Evolutionary conservation across 345 rosid species (phyloP), one percentile per base, ranked within the genome.

Genomic region (Camelina hispida): DNA sequence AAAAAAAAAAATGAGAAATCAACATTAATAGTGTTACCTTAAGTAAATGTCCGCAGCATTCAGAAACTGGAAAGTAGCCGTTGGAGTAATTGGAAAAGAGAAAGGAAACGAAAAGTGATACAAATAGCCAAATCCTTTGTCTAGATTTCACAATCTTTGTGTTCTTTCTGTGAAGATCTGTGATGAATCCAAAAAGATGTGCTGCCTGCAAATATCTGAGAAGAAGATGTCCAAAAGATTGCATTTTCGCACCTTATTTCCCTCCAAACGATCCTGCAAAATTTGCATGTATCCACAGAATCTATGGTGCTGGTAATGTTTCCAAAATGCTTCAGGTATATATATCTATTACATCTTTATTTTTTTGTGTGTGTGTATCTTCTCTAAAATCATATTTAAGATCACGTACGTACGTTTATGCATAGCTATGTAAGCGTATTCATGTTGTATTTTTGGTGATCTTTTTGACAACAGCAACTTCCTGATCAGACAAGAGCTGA

Each of bases 221-320:
- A 80, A 87, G 97, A 73, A 89, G 80, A 76, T 91, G 90, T 75
- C 79, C 84, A 61, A 48, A 77, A 46, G 88, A 86, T 81, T 90
- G 92, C 72, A 79, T 87, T 66, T 91, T 89, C 85, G 80, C 87
- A 16, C 93, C 85, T 59, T 79, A 88, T 69, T 88, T 87, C 61
- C 92, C 88, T 35, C 57, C 91, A 37, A 76, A 62, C n/a, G 57
- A 85, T 57, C 89, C 92, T 68, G 72, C 73, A 63, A 85, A 83
- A 83, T 89, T 89, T 77, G 85, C 81, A 48, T 77, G 59, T 28
- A 67, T 88, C 71, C 97, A 88, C 72, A 82, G 76, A 81, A 84
- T 89, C 78, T 85, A 88, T 78, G 96, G 96, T 15, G 95, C 97
- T 54, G 86, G 91, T 72, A 89, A 87, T 61, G 93, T 88, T 61